Evolutionary conservation across 495 filamentous ascomycete species (phyloP).

Genomic region (Penicillium goetzii): DNA sequence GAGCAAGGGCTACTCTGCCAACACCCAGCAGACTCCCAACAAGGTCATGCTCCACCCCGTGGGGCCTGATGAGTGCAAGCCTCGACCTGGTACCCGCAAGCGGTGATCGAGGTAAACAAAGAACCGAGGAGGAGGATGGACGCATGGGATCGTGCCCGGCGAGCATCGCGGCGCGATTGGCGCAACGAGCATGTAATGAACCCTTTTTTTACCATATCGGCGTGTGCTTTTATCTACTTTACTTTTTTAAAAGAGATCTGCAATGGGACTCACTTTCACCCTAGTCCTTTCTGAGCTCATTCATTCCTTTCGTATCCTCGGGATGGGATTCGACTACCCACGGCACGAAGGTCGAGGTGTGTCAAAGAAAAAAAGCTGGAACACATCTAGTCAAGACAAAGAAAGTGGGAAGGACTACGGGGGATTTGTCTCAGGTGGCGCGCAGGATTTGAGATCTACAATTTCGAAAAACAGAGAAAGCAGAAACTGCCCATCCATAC

Average conservation of each 20-base stretch:
- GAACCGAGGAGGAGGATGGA: conserved; percentile 10
- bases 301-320: not conserved
- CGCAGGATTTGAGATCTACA: not conserved
- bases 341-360: not conserved
- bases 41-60: conserved; percentile 90
- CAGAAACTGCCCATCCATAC: not conserved
- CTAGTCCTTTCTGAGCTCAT: not conserved
- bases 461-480: not conserved
- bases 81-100: conserved; percentile 71
- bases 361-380: not conserved
- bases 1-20: conserved; percentile 82
- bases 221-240: conserved; percentile 26
- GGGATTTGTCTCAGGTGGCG: not conserved
- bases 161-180: conserved; percentile 20
- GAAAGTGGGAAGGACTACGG: not conserved
- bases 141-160: not conserved
- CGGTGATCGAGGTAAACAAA: conserved; percentile 49
- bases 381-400: not conserved
- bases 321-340: not conserved
- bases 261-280: conserved; percentile 24
- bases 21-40: conserved; percentile 69
- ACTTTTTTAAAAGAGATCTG: conserved; percentile 15
- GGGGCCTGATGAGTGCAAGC: conserved; percentile 77
- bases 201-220: conserved; percentile 29
- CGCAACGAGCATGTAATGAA: conserved; percentile 42